Conservation (phyloP, 441 rosid species). For the Populus hybrid region DNA sequence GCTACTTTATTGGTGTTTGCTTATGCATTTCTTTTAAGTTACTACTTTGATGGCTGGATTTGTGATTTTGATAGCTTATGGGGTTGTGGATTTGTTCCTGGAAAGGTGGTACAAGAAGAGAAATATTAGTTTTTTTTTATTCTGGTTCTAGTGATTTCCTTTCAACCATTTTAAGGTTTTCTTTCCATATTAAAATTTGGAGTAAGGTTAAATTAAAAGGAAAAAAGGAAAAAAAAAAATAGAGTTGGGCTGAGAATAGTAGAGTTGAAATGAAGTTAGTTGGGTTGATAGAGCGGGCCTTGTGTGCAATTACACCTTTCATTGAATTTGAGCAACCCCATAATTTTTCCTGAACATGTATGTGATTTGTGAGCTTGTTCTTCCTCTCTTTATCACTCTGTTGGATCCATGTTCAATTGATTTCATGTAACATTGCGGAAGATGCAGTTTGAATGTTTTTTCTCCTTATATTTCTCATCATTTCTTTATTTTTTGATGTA, state of each 20-base stretch:
- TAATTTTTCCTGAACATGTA: neutral
- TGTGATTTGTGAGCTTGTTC: conserved; percentile 8
- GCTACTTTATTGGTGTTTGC: conserved; percentile 19
- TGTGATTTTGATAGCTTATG: conserved; percentile 14
- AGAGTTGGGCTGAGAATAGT: neutral
- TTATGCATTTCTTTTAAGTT: neutral
- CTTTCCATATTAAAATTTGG: neutral
- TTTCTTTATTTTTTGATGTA: neutral
- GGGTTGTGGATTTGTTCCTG: conserved; percentile 20
- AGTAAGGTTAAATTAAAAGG: conserved; percentile 6
- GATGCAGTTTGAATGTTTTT: neutral
- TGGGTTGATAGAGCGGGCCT: conserved; percentile 5
- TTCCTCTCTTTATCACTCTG: neutral
- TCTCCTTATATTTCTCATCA: neutral
- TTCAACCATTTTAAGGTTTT: conserved; percentile 9
- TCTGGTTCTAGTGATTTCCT: neutral
- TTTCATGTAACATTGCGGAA: neutral
- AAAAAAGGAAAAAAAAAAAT: neutral
- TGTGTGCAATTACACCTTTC: neutral
- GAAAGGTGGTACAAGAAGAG: conserved; percentile 18
- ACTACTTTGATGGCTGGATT: conserved; percentile 19
- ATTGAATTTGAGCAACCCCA: neutral
- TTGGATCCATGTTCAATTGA: neutral
- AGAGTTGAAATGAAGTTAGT: conserved; percentile 3
- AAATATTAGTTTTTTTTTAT: conserved; percentile 5